Base-by-base conservation (phyloP, 768 basidiomycete genomes). In the Tricholoma matsutake region DNA sequence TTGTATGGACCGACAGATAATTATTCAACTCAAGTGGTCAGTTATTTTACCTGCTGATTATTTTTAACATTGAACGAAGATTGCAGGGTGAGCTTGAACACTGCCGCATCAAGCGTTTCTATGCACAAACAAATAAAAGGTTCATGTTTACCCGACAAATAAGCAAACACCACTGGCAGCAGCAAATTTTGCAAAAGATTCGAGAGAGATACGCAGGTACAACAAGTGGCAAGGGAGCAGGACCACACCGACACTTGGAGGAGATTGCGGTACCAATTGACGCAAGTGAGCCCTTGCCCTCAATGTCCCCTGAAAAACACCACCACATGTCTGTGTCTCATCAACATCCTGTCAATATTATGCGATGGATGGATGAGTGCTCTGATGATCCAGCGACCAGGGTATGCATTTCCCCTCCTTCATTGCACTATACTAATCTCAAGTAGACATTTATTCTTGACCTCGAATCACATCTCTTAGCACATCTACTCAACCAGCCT, bases 11-110 rank as follows among this genome's bases (percentile, higher is more conserved):
- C 58, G 13, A 64, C 65, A 35, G 63, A 66, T 16, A 60, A 41
- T n/a, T 66, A 66, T 45, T 56, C 45, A 10, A 66, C 63, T 32
- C 37, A 66, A 49, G 20, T 57, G n/a, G 65, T 66, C 14, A 34
- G 62, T 57, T 28, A 47, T 25, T 34, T 35, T 14, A 54, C 39
- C 22, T 22, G 14, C 10, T 45, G 1, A 6, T 13, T 1, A 32
- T 58, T 39, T 39, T 37, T n/a, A 52, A 29, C 32, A 41, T 16
- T 47, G 20, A 49, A 22, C 9, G 25, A 28, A 7, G 9, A 25
- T 35, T 57, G n/a, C 31, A 64, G 63, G 63, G 63, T 10, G 60
- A 64, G 47, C 56, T 64, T 16, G 63, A 59, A 28, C 63, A 64
- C 43, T 39, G 35, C 29, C 35, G 22, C 4, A 56, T 55, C 3